These are phyloP conservation scores for Puccinia hordei DNA, from an alignment of 1,284 basidiomycete species.

Conservation along the genomic window DNA sequence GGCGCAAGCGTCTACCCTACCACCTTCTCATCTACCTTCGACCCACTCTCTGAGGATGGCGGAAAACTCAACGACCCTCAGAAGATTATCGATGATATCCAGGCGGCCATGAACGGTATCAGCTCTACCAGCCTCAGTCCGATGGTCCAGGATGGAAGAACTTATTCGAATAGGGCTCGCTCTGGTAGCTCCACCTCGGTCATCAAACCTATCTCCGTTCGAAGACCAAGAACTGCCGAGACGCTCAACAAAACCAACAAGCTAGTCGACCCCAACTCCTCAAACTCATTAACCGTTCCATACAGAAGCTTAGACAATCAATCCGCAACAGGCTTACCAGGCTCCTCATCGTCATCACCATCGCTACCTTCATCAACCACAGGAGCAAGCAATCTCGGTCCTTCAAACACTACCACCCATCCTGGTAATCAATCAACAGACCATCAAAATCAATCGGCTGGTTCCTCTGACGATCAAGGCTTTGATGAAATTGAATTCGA, in stretches of 20 bases:
- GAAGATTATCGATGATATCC: conserved; percentile 40
- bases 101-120: conserved; percentile 39
- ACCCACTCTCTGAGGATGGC: conserved; percentile 26
- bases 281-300: conserved; percentile 6
- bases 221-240: conserved; percentile 23
- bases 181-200: conserved; percentile 10
- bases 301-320: neutral
- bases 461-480: neutral
- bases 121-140: neutral
- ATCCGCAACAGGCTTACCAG: neutral
- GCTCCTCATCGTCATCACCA: neutral
- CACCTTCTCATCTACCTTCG: conserved; percentile 25
- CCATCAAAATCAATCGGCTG: neutral
- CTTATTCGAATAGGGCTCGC: neutral
- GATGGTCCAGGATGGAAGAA: neutral
- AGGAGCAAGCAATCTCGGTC: neutral
- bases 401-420: neutral
- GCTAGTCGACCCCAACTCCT: neutral
- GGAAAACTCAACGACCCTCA: conserved; percentile 31
- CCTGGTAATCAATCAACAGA: neutral
- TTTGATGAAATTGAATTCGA: conserved; percentile 47
- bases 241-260: neutral
- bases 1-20: conserved; percentile 31
- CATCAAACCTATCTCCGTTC: conserved; percentile 23
- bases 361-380: neutral